Percentiles rank a stretch among this genome's conserved stretches.
Evolutionary conservation across 2,329 filamentous ascomycete genomes (phyloP).

Genomic region (Colletotrichum plurivorum): DNA sequence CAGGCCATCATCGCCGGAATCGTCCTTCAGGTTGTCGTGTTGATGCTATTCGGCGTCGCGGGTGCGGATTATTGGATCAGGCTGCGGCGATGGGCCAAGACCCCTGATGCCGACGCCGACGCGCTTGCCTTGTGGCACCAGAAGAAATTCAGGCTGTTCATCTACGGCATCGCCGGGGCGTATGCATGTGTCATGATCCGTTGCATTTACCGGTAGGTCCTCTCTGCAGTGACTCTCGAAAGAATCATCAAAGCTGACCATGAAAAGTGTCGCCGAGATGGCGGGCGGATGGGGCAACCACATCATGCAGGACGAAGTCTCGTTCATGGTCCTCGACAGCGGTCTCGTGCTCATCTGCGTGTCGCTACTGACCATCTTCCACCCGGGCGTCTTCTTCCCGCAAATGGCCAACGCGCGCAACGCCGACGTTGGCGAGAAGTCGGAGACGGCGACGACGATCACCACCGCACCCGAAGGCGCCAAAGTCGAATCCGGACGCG

Average conservation of each 20-base stretch:
- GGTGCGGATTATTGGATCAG: conserved; percentile 62
- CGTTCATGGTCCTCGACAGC: conserved; percentile 71
- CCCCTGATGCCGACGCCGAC: conserved; percentile 44
- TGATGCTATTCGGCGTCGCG: conserved; percentile 60
- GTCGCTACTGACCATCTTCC: conserved; percentile 65
- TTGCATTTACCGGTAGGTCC: conserved; percentile 67
- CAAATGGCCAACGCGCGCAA: conserved; percentile 59
- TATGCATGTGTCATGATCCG: conserved; percentile 63
- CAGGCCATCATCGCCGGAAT: conserved; percentile 68
- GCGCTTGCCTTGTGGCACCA: conserved; percentile 57
- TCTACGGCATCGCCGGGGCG: conserved; percentile 59
- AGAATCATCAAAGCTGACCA: not conserved
- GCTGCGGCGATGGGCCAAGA: conserved; percentile 55
- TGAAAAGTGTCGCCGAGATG: conserved; percentile 71
- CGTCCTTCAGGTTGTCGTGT: conserved; percentile 66
- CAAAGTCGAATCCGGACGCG: conserved; percentile 32
- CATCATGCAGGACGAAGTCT: conserved; percentile 74
- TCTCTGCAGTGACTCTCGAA: not conserved
- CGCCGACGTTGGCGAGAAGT: conserved; percentile 42
- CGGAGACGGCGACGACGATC: conserved; percentile 39
- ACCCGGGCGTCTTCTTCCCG: conserved; percentile 69
- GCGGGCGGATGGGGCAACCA: conserved; percentile 74
- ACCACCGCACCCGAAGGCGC: conserved; percentile 23
- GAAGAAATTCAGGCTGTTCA: conserved; percentile 59
- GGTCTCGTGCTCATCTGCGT: conserved; percentile 66